A percentile compares a stretch with the other conserved stretches of the same genome.
These are phyloP conservation scores for Calocybe cyanea DNA, from an alignment of 768 basidiomycete genomes.

Conservation along the genomic window DNA sequence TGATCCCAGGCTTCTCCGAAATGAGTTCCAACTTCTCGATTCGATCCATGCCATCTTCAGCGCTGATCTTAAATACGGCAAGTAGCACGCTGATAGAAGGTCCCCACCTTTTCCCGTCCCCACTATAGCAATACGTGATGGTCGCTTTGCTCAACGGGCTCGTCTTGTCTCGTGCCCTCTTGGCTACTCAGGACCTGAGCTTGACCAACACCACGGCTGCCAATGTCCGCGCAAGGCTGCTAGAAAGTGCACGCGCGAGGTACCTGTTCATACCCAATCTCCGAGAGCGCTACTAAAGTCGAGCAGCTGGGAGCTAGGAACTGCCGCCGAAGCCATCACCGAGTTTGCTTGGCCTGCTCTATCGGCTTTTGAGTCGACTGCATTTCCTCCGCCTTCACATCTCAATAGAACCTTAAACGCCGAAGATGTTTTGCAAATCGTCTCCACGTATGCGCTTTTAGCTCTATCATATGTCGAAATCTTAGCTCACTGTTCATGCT, in stretches of 20 bases:
- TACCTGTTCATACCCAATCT: neutral
- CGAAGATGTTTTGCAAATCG: slow-evolving; percentile 38
- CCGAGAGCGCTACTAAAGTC: neutral
- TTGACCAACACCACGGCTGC: slow-evolving; percentile 13
- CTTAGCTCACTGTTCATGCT: too few species aligned
- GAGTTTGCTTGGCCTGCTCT: slow-evolving; percentile 47
- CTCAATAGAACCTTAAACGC: slow-evolving; percentile 27
- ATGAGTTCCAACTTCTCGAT: too few species aligned
- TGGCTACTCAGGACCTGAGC: slow-evolving; percentile 7
- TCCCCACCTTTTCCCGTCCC: neutral
- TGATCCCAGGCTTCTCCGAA: too few species aligned
- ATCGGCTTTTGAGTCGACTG: slow-evolving; percentile 42
- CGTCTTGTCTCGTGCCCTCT: slow-evolving; percentile 8
- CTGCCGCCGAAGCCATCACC: slow-evolving; percentile 51
- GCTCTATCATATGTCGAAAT: too few species aligned
- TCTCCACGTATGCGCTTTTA: slow-evolving; percentile 26
- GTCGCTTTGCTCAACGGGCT: slow-evolving; percentile 7
- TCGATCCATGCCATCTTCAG: too few species aligned
- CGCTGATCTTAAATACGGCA: slow-evolving; percentile 2
- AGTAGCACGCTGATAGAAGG: neutral
- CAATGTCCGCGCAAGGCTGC: slow-evolving; percentile 13
- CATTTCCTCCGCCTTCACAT: slow-evolving; percentile 36
- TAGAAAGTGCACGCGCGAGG: slow-evolving; percentile 10
- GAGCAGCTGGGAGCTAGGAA: slow-evolving; percentile 59
- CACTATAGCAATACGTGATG: slow-evolving; percentile 3